Percentiles rank a stretch among this genome's conserved stretches.
phyloP scores from a whole-genome alignment of 371 early-diverging fungal species.

The Mortierella sp. region DNA sequence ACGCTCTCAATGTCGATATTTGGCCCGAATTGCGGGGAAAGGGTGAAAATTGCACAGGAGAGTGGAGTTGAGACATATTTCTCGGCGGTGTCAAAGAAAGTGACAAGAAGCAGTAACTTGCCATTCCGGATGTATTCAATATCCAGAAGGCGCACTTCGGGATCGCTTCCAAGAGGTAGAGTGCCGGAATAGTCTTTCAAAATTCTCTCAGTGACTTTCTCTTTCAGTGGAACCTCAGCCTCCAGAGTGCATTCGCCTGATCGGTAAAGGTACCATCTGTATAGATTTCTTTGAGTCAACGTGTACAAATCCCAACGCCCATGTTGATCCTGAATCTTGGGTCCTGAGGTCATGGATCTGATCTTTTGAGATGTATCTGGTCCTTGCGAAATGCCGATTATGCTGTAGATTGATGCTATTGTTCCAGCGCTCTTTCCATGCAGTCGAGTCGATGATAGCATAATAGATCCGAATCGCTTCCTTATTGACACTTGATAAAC shows the following conservation, averaged over 20 bases:
- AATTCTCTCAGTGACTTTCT: constrained; percentile 35
- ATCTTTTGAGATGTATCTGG: constrained; percentile 37
- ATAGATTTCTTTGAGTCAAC: constrained; percentile 35
- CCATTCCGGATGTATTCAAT: constrained; percentile 45
- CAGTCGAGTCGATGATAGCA: constrained; percentile 19
- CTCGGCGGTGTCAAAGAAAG: constrained; percentile 28
- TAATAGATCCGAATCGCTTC: constrained; percentile 31
- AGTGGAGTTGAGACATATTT: constrained; percentile 23
- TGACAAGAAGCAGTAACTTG: constrained; percentile 28
- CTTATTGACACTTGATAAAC: constrained; percentile 36
- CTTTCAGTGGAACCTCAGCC: constrained; percentile 22
- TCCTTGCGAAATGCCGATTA: constrained; percentile 38
- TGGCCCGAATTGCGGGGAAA: constrained; percentile 25
- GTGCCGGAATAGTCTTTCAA: constrained; percentile 20
- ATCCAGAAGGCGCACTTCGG: constrained; percentile 34
- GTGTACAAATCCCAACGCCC: constrained; percentile 48
- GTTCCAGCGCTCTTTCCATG: constrained; percentile 25
- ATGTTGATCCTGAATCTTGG: constrained; percentile 32
- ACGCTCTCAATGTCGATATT: constrained; percentile 34
- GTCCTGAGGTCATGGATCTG: constrained; percentile 41
- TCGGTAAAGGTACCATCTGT: constrained; percentile 37
- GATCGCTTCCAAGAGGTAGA: constrained; percentile 31
- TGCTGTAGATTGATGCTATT: constrained; percentile 37
- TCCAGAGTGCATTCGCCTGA: constrained; percentile 39
- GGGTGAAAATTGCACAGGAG: constrained; percentile 36